Base-by-base conservation (phyloP, 495 filamentous ascomycete genomes). In the Lasiosphaeria ovina region DNA sequence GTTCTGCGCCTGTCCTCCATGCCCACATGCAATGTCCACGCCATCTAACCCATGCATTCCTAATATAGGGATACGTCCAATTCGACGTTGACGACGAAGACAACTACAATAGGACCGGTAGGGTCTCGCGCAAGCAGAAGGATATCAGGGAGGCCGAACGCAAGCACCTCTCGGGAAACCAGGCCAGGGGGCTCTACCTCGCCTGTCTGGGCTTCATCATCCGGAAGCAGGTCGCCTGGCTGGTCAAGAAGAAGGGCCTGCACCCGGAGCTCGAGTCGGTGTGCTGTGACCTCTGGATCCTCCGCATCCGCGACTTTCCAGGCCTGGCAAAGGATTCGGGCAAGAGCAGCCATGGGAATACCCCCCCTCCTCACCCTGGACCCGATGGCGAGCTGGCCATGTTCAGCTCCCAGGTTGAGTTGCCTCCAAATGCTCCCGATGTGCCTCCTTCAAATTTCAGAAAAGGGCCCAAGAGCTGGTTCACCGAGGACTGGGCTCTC, bases 131-230 rank as follows among this genome's bases (percentile, higher is more conserved):
- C 35, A 67, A 63, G 48, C 66, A 76, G 57, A 71, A 80, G 60
- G 85, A 80, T 58, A 74, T 76, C 53, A 77, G 83, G 38, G 72
- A 79, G 66, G 85, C 81, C 59, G 80, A 80, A 55, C 79, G 78
- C 48, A 83, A 84, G 84, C 74, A 85, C 74, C 66, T 86, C 54
- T 70, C 74, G 8, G 92, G 91, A 54, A 77, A 78, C 51, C 76
- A 84, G 47, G 93, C 87, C 33, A 80, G 82, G 56, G 83, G 88
- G 61, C 80, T 96, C n/a, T 96, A 87, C 72, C 75, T 98, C 42
- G 87, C 93, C 70, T 87, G 82, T 65, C 85, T 91, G 55, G 94
- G 98, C 73, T 74, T 97, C n/a, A 84, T 98, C 35, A 57, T 77
- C 36, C 54, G 76, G 17, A 72, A 67, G 40, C 77, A 79, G 59